Percentiles rank a stretch among this genome's conserved stretches.
Conservation (phyloP, 805 yeast species). For the Nakazawaea ernobii region DNA sequence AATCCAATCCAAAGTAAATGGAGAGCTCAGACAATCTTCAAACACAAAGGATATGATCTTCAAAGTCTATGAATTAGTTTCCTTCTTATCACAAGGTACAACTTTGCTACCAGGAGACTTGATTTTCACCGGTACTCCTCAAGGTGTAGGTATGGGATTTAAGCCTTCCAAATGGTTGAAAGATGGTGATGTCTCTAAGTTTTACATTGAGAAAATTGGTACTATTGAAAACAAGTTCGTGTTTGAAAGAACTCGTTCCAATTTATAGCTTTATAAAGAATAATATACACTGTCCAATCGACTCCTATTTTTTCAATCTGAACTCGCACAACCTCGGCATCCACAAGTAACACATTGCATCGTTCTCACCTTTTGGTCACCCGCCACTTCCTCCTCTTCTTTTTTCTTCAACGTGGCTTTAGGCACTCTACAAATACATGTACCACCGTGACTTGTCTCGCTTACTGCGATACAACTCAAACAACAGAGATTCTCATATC, state of each 20-base stretch:
- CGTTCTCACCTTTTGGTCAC: constrained; percentile 24
- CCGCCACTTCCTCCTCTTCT: constrained; percentile 20
- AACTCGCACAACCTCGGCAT: constrained; percentile 77
- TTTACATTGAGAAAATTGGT: constrained; percentile 38
- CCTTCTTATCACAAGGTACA: constrained; percentile 45
- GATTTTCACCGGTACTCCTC: constrained; percentile 53
- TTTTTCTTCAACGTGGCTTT: constrained; percentile 39
- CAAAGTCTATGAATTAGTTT: constrained; percentile 33
- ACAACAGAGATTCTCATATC: constrained; percentile 85
- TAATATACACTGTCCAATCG: not conserved
- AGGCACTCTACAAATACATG: constrained; percentile 88
- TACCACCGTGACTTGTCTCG: constrained; percentile 58
- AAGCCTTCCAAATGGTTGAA: constrained; percentile 35
- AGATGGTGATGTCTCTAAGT: constrained; percentile 38
- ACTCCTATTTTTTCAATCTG: constrained; percentile 37
- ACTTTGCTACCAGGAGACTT: constrained; percentile 50
- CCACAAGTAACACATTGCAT: constrained; percentile 77
- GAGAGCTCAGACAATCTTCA: constrained; percentile 39
- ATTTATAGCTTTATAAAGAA: not conserved
- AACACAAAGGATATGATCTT: constrained; percentile 45
- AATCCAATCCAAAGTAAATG: constrained; percentile 39
- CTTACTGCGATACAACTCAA: constrained; percentile 62
- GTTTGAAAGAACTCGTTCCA: constrained; percentile 4
- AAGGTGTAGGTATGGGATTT: constrained; percentile 41
- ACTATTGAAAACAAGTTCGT: constrained; percentile 27